These are phyloP conservation scores for Ananas comosus DNA, from an alignment of 176 grass and related monocot genomes.

Conservation along the genomic window DNA sequence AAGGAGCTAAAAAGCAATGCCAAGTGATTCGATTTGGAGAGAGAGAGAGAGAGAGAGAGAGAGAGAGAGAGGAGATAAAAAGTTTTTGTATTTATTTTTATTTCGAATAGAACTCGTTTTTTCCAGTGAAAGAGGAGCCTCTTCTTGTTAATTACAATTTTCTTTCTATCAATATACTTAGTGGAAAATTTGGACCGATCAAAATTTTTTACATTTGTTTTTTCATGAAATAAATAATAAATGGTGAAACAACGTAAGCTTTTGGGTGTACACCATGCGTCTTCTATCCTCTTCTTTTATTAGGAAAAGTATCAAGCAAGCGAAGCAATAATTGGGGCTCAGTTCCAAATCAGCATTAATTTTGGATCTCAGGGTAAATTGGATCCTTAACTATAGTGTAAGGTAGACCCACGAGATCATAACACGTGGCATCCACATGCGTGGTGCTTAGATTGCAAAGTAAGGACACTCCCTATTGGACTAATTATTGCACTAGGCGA, in stretches of 20 bases:
- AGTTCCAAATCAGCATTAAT: no score
- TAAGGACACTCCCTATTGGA: neutral
- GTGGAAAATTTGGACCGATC: no score
- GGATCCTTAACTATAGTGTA: neutral
- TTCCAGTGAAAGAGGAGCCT: neutral
- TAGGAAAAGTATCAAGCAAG: no score
- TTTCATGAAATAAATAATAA: no score
- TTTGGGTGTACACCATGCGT: no score
- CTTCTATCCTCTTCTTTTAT: no score
- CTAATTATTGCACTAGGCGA: neutral
- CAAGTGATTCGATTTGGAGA: slow-evolving; percentile 6
- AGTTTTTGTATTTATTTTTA: neutral
- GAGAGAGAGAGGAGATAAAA: neutral
- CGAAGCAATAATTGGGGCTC: no score
- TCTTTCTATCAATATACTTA: no score
- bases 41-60: neutral
- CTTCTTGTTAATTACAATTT: no score
- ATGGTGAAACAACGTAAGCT: no score
- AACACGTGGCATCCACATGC: neutral
- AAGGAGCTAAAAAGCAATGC: slow-evolving; percentile 8
- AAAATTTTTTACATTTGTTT: no score
- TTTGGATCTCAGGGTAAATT: neutral
- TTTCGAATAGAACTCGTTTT: neutral
- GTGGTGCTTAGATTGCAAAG: neutral
- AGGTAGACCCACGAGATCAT: neutral